A percentile compares a stretch with the other conserved stretches of the same genome.
Conservation (phyloP, 2,329 filamentous ascomycete genomes). For the Hortaea werneckii region DNA sequence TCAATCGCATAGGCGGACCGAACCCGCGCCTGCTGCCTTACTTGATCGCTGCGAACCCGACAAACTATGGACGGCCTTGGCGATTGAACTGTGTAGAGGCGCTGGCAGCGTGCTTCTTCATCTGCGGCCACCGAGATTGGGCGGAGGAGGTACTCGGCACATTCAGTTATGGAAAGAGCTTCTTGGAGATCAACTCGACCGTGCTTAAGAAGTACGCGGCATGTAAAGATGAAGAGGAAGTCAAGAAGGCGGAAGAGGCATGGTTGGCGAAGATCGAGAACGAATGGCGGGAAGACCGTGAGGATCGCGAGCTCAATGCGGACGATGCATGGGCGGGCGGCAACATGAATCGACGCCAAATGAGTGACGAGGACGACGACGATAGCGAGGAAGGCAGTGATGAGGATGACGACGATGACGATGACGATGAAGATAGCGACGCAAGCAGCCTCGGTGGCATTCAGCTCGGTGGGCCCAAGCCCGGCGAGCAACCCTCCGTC, state of each 20-base stretch:
- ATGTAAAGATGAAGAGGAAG: conserved; percentile 66
- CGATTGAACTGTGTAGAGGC: conserved; percentile 93
- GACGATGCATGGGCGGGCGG: conserved; percentile 84
- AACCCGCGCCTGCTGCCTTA: conserved; percentile 88
- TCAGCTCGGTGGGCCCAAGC: conserved; percentile 29
- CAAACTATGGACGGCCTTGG: conserved; percentile 96
- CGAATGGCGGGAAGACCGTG: conserved; percentile 74
- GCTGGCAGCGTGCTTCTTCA: conserved; percentile 81
- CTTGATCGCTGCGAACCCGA: conserved; percentile 88
- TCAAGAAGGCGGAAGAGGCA: conserved; percentile 74
- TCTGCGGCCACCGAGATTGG: conserved; percentile 88
- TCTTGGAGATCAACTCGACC: conserved; percentile 80
- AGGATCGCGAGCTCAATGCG: conserved; percentile 47
- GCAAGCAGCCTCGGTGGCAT: conserved; percentile 26
- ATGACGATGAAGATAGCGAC: conserved; percentile 33
- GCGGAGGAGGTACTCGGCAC: conserved; percentile 70
- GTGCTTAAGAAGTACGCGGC: conserved; percentile 76
- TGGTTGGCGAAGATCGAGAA: conserved; percentile 86
- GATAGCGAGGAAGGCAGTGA: conserved; percentile 32
- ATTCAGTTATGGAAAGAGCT: conserved; percentile 81
- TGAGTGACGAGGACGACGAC: conserved; percentile 36
- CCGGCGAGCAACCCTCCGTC: conserved; percentile 40
- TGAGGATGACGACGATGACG: conserved; percentile 32
- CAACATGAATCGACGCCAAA: conserved; percentile 63
- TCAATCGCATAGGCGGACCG: conserved; percentile 81